Evolutionary conservation across 225 moss, liverwort and hornwort species (phyloP), one percentile per base, ranked within the genome.

Genomic region (Lunularia cruciata): DNA sequence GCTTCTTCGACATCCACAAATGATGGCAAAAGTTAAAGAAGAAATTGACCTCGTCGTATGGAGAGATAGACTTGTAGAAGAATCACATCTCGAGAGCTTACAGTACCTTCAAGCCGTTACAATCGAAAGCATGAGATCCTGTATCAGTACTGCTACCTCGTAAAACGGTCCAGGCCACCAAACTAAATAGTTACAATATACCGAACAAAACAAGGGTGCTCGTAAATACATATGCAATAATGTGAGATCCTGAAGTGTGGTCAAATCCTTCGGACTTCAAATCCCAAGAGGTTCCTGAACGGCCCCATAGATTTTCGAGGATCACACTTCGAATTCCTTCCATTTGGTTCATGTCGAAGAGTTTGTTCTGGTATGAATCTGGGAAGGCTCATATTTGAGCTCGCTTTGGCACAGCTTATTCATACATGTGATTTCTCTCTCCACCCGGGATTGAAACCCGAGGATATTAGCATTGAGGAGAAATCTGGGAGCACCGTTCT

Each of bases 331-430:
- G 75, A 85, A 66, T 42, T 83, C 20, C 15, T 88, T 45, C 90
- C 90, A 0, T 90, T 86, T 67, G 86, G 90, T 38, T 15, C 84
- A 4, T 88, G 90, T 16, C 71, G 90, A 35, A 65, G 90, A 27
- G 83, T 77, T 6, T 90, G 90, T 47, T 70, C 78, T 7, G 90
- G 78, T 57, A 0, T 76, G 73, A 60, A 78, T 1, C 72, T 88
- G 86, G 90, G 79, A 11, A n/a, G 73, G 34, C 2, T 87, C 5
- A 58, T 78, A 23, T 73, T 83, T 45, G 60, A 68, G n/a, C 37
- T 77, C 55, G 5, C 81, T 27, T 6, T 84, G 49, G 81, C 81
- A 40, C 77, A 79, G n/a, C 57, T 83, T 23, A 35, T 90, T 1
- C 87, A 90, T 45, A 85, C 78, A 37, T 31, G 81, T 34, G 72